Percentiles rank a stretch among this genome's conserved stretches.
phyloP scores from a whole-genome alignment of 176 grass and related monocot genomes.

The Tillandsia leiboldiana region DNA sequence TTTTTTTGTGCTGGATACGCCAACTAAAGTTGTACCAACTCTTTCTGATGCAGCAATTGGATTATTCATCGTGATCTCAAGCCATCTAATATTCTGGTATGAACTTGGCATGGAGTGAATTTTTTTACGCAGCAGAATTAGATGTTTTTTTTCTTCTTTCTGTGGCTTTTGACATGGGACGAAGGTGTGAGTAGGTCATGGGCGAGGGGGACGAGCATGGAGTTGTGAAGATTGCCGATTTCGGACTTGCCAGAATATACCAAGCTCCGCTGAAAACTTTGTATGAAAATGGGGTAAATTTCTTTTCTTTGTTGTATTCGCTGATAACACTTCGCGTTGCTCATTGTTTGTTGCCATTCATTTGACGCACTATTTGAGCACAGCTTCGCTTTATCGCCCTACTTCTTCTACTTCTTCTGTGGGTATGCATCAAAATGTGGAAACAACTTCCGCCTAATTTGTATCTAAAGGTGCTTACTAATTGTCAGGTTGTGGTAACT shows the following conservation, averaged over 20 bases:
- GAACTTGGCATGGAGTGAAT: neutral
- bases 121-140: neutral
- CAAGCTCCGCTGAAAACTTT: slow-evolving; percentile 98
- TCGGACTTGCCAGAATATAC: slow-evolving; percentile 98
- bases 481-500: slow-evolving; percentile 85
- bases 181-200: slow-evolving; percentile 57
- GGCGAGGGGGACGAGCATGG: slow-evolving; percentile 97
- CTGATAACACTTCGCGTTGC: neutral
- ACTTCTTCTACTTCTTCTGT: too few species aligned
- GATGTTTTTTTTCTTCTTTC: neutral
- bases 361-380: too few species aligned
- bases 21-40: slow-evolving; percentile 11
- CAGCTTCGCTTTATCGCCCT: too few species aligned
- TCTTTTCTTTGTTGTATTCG: neutral
- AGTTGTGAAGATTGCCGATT: slow-evolving; percentile 95
- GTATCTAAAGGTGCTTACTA: neutral
- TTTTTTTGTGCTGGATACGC: neutral
- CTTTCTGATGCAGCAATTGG: slow-evolving; percentile 65
- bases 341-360: neutral
- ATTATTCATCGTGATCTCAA: slow-evolving; percentile 98
- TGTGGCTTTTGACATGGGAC: neutral
- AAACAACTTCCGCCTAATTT: neutral
- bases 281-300: slow-evolving; percentile 82
- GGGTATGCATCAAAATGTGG: too few species aligned
- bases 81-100: slow-evolving; percentile 98